Conservation (phyloP, 495 filamentous ascomycete genomes). For the Penicillium soppii region DNA sequence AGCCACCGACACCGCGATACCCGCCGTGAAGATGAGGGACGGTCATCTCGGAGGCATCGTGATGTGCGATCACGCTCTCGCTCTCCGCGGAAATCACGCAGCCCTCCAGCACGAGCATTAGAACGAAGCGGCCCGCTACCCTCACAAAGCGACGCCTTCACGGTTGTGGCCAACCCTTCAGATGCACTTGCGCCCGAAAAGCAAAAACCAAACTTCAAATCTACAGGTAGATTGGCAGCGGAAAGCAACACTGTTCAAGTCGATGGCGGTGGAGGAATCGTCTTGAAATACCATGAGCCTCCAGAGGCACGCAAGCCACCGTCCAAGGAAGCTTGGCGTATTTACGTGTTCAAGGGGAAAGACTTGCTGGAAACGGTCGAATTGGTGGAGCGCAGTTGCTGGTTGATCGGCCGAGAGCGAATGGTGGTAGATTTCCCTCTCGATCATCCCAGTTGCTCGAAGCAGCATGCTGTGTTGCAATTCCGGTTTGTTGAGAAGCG, state of each 20-base stretch:
- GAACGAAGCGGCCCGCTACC: slow-evolving; percentile 60
- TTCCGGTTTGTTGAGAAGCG: slow-evolving; percentile 81
- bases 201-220: slow-evolving; percentile 83
- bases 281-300: slow-evolving; percentile 95
- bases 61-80: slow-evolving; percentile 30
- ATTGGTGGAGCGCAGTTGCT: slow-evolving; percentile 74
- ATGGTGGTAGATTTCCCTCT: slow-evolving; percentile 78
- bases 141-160: slow-evolving; percentile 70
- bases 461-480: slow-evolving; percentile 94
- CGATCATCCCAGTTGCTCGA: slow-evolving; percentile 88
- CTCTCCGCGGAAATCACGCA: slow-evolving; percentile 34
- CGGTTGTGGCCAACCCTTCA: slow-evolving; percentile 41
- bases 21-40: slow-evolving; percentile 23
- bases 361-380: slow-evolving; percentile 79
- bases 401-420: slow-evolving; percentile 81
- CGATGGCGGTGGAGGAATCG: slow-evolving; percentile 58
- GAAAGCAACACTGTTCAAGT: slow-evolving; percentile 83
- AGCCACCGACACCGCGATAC: slow-evolving; percentile 30
- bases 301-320: slow-evolving; percentile 88
- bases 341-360: slow-evolving; percentile 89
- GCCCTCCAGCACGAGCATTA: slow-evolving; percentile 23
- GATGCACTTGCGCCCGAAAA: slow-evolving; percentile 54
- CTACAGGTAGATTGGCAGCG: slow-evolving; percentile 78
- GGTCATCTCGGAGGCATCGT: slow-evolving; percentile 27
- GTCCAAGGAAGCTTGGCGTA: slow-evolving; percentile 72